phyloP scores from a whole-genome alignment of 805 yeast genomes.

The Pichia cephalocereana region DNA sequence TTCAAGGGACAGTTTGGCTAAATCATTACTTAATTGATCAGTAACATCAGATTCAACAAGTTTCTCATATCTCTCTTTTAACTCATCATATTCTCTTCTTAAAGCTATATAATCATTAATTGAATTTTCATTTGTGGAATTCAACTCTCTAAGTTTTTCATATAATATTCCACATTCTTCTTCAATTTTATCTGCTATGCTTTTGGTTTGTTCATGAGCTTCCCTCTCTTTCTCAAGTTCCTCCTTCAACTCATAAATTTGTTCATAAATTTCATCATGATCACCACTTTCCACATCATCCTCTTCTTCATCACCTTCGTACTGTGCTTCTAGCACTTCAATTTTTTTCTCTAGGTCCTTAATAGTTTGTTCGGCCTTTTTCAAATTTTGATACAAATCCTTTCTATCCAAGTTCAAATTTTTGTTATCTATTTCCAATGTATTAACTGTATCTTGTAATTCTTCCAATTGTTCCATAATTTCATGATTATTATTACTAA shows the following conservation, averaged over 20 bases:
- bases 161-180: conserved; percentile 4
- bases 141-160: conserved; percentile 1
- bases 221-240: neutral
- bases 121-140: conserved; percentile 6
- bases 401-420: conserved; percentile 8
- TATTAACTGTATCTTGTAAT: conserved; percentile 6
- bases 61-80: conserved; percentile 5
- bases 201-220: neutral
- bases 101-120: conserved; percentile 27
- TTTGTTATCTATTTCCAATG: conserved; percentile 8
- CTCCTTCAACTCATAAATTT: neutral
- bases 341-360: too few species aligned
- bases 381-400: conserved; percentile 3
- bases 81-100: conserved; percentile 18
- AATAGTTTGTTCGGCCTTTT: neutral
- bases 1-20: conserved; percentile 28
- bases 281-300: neutral
- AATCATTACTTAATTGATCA: conserved; percentile 28
- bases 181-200: neutral
- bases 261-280: neutral
- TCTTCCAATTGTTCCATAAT: neutral
- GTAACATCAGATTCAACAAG: conserved; percentile 10
- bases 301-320: neutral
- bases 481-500: neutral
- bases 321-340: too few species aligned